Conservation (phyloP, 164 flowering plant genomes). For the Houttuynia cordata region DNA sequence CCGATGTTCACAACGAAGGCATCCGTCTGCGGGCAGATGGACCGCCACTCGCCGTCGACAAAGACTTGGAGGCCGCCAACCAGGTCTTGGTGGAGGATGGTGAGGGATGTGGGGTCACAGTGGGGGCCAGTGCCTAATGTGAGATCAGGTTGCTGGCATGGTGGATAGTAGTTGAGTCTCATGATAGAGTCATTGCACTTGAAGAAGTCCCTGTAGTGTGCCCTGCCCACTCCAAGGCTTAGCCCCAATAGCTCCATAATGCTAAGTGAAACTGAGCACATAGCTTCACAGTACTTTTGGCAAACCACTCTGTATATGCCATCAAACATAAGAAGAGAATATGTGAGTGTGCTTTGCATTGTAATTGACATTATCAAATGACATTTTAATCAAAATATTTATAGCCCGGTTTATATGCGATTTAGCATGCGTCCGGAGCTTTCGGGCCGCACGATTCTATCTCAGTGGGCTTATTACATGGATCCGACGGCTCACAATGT, state of each 20-base stretch:
- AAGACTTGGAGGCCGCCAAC: constrained; percentile 77
- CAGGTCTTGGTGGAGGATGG: constrained; percentile 77
- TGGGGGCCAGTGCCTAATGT: constrained; percentile 87
- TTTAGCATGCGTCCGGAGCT: too few relatives aligned
- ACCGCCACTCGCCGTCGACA: constrained; percentile 51
- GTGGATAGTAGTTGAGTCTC: constrained; percentile 79
- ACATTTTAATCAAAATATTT: neutral
- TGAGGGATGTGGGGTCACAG: constrained; percentile 77
- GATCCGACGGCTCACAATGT: too few relatives aligned
- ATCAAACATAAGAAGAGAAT: neutral
- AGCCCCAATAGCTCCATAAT: constrained; percentile 75
- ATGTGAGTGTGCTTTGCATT: neutral
- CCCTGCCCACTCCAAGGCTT: constrained; percentile 44
- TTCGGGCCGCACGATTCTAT: too few relatives aligned
- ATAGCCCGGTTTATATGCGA: too few relatives aligned
- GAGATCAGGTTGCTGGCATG: constrained; percentile 60
- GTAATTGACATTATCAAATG: too few relatives aligned
- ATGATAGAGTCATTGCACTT: constrained; percentile 64
- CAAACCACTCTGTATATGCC: constrained; percentile 38
- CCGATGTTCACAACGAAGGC: constrained; percentile 83
- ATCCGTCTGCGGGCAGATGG: constrained; percentile 38
- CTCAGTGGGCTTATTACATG: too few relatives aligned
- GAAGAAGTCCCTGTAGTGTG: constrained; percentile 43
- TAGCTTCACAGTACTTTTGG: constrained; percentile 60
- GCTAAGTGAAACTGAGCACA: constrained; percentile 49